Evolutionary conservation across 1,139 yeast species (phyloP).

Genomic region (Sugiyamaella novakii): DNA sequence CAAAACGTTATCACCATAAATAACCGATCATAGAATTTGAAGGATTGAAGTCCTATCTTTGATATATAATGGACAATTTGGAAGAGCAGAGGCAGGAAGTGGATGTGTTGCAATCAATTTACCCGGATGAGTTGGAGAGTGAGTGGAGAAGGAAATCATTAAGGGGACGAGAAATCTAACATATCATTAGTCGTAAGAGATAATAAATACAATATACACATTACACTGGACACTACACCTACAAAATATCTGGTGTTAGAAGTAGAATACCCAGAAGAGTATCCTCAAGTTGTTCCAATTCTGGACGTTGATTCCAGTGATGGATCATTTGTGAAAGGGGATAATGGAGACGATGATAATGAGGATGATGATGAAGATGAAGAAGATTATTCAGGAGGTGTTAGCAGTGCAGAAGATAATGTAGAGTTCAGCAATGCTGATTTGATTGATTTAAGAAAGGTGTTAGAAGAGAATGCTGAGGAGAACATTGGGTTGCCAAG

Average conservation of each 20-base stretch:
- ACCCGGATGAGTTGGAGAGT: slow-evolving; percentile 78
- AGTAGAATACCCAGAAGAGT: slow-evolving; percentile 68
- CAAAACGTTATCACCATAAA: too few relatives aligned
- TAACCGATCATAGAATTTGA: too few relatives aligned
- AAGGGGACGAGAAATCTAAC: slow-evolving; percentile 20
- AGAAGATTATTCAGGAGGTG: slow-evolving; percentile 20
- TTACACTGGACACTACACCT: slow-evolving; percentile 60
- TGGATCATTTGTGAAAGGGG: slow-evolving; percentile 40
- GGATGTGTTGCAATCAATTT: slow-evolving; percentile 76
- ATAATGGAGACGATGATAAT: slow-evolving; percentile 47
- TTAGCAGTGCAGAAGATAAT: slow-evolving; percentile 30
- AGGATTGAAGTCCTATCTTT: too few relatives aligned
- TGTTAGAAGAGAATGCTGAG: slow-evolving; percentile 55
- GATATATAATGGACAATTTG: slow-evolving; percentile 56
- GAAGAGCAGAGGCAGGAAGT: slow-evolving; percentile 42
- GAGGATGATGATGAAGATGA: slow-evolving; percentile 44
- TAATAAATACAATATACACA: slow-evolving; percentile 41
- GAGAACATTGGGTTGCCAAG: slow-evolving; percentile 84
- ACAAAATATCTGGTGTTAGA: slow-evolving; percentile 53
- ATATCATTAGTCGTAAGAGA: slow-evolving; percentile 7
- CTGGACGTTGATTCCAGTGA: slow-evolving; percentile 49
- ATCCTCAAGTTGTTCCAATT: slow-evolving; percentile 71
- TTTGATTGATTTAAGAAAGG: slow-evolving; percentile 50
- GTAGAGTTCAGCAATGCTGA: slow-evolving; percentile 36
- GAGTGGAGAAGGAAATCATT: slow-evolving; percentile 31